Evolutionary conservation across 2,329 filamentous ascomycete genomes (phyloP).

Genomic region (Lasiodiplodia hormozganensis): DNA sequence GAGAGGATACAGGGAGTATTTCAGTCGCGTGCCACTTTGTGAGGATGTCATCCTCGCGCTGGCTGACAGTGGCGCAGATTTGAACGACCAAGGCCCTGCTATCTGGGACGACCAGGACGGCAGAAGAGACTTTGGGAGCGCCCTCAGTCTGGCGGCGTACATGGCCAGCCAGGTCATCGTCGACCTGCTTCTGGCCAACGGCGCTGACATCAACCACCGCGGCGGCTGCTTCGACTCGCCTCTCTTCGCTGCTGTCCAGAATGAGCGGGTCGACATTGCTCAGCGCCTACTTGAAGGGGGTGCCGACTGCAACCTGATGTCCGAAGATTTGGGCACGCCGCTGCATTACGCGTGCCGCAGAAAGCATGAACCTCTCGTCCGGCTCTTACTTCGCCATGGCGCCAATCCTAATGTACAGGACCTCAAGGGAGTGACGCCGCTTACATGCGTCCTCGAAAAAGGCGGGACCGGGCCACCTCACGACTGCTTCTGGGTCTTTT

Average conservation of each 20-base stretch:
- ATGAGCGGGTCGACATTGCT: not conserved
- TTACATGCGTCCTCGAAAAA: not conserved
- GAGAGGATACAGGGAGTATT: too few relatives aligned
- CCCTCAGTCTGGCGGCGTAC: not conserved
- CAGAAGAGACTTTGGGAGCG: not conserved
- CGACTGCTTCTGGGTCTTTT: not conserved
- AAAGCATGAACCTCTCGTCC: not conserved
- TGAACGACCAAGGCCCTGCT: too few relatives aligned
- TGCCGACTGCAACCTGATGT: not conserved
- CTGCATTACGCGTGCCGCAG: not conserved
- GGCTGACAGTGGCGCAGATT: too few relatives aligned
- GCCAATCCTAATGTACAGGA: not conserved
- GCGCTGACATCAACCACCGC: not conserved
- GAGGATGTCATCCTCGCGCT: too few relatives aligned
- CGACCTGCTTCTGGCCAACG: not conserved
- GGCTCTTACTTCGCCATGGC: not conserved
- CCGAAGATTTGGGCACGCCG: not conserved
- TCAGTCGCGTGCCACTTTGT: too few relatives aligned
- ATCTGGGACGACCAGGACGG: not conserved
- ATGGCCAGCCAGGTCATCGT: not conserved
- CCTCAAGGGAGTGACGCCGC: not conserved
- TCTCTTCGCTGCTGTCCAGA: not conserved
- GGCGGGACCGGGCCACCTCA: not conserved
- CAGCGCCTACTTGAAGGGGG: not conserved
- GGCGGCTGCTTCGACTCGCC: not conserved